Conservation (phyloP, 2,329 filamentous ascomycete genomes). For the Ophiocordyceps sinensis region DNA sequence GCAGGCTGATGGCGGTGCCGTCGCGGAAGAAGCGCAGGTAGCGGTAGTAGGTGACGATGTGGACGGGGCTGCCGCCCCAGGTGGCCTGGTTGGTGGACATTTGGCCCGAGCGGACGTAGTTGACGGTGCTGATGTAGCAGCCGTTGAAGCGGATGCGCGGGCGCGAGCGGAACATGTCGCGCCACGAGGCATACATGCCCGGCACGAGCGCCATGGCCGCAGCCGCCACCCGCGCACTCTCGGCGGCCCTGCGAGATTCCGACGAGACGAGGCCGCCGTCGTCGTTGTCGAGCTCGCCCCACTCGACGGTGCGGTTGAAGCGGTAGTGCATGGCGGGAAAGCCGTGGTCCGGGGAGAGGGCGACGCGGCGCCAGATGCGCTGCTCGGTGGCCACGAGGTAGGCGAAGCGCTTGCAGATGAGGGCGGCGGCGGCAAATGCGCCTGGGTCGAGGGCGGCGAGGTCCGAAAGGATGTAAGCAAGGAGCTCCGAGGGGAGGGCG, state of each 20-base stretch:
- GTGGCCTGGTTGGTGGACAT: slow-evolving; percentile 54
- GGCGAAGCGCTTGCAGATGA: slow-evolving; percentile 77
- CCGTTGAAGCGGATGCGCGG: slow-evolving; percentile 89
- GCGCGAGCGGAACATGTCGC: slow-evolving; percentile 62
- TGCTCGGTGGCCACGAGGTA: slow-evolving; percentile 77
- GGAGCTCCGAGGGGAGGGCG: slow-evolving; percentile 65
- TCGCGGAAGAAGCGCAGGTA: slow-evolving; percentile 93
- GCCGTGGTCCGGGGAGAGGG: slow-evolving; percentile 56
- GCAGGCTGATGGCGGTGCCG: slow-evolving; percentile 65
- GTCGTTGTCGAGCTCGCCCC: slow-evolving; percentile 28
- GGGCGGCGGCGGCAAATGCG: slow-evolving; percentile 58
- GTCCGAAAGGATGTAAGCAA: slow-evolving; percentile 63
- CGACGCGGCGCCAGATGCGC: slow-evolving; percentile 69
- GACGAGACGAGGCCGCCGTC: slow-evolving; percentile 14
- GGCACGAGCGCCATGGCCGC: slow-evolving; percentile 25
- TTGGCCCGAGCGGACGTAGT: slow-evolving; percentile 78
- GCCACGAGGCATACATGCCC: slow-evolving; percentile 37
- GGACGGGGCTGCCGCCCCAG: slow-evolving; percentile 63
- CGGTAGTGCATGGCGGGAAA: slow-evolving; percentile 74
- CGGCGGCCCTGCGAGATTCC: neutral
- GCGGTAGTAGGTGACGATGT: slow-evolving; percentile 95
- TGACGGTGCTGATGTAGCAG: slow-evolving; percentile 91
- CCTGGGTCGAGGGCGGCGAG: slow-evolving; percentile 63
- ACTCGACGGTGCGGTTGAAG: slow-evolving; percentile 47
- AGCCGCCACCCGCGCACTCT: slow-evolving; percentile 16